Conservation (phyloP, 106 monocot species). For the Dactylorhiza incarnata region DNA sequence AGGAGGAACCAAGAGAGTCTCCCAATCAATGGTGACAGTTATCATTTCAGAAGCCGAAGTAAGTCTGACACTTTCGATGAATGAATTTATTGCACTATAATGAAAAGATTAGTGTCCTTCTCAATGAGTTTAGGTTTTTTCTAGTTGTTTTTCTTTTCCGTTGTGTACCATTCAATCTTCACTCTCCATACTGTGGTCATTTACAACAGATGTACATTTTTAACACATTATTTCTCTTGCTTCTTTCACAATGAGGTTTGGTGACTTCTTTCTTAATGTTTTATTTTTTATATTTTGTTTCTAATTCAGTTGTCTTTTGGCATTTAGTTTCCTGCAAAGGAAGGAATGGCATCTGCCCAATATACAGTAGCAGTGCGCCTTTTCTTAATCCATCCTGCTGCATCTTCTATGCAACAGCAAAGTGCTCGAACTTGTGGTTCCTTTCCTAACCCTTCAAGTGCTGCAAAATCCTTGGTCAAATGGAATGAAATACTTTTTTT, state of each 20-base stretch:
- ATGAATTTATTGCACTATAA: not conserved
- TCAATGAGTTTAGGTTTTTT: not conserved
- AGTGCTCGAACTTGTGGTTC: slow-evolving; percentile 71
- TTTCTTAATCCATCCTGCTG: slow-evolving; percentile 20
- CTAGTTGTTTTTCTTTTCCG: not conserved
- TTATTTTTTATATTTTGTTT: not conserved
- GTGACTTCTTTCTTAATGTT: not conserved
- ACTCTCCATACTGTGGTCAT: not conserved
- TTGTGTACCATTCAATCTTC: not conserved
- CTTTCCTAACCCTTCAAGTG: slow-evolving; percentile 23
- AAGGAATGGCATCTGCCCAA: slow-evolving; percentile 34
- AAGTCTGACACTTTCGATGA: not conserved
- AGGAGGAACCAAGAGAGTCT: slow-evolving; percentile 24
- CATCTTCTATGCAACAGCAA: slow-evolving; percentile 46
- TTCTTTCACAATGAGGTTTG: not conserved
- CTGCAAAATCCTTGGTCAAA: slow-evolving; percentile 28
- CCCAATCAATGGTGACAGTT: slow-evolving; percentile 53
- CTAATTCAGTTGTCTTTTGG: not conserved
- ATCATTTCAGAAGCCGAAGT: slow-evolving; percentile 86
- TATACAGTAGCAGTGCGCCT: slow-evolving; percentile 42
- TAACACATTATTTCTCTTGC: not conserved
- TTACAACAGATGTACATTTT: not conserved
- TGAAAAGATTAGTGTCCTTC: not conserved
- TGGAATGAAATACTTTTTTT: slow-evolving; percentile 91
- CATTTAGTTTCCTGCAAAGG: slow-evolving; percentile 32